Base-by-base conservation (phyloP, 2,329 filamentous ascomycete species). In the Fusarium illudens region DNA sequence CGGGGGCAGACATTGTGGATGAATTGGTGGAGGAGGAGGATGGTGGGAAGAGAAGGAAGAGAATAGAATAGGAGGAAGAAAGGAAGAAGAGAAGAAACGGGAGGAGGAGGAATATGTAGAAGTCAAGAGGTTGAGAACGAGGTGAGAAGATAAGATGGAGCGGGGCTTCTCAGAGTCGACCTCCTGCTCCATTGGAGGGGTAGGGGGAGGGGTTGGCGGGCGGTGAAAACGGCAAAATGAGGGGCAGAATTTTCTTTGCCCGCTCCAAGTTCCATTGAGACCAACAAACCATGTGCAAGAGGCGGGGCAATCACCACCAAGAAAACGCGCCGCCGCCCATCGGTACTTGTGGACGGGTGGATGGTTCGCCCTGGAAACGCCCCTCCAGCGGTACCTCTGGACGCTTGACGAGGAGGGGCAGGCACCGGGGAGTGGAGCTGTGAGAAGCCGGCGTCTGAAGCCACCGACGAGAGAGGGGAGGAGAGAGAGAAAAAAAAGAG, bases 1-100 rank as follows among this genome's bases (percentile, higher is more conserved):
- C 94, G 84, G 94, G 94, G 78, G 92, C 92, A 87, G 87, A 82
- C 87, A 90, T 89, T 75, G 73, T 85, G 78, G 64, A 49, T 68
- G 53, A 67, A 70, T 73, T 63, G 62, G 64, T 61, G 72, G 71
- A 63, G 71, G 59, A 61, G 65, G 61, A 71, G 60, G 67, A 70
- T 57, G 62, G 55, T 59, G 66, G 68, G 63, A 61, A 65, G 56
- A 66, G 67, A 68, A 64, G 67, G 71, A 66, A 63, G 71, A 65
- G 68, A 71, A 58, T 65, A 58, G 50, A 64, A 55, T 57, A 34
- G 27, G 37, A 56, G 53, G 67, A 52, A 65, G 66, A 52, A 65
- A 60, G 62, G 60, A 37, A 32, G 33, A 51, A 17, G 36, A 49
- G 65, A 59, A 42, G 39, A 58, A 50, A 59, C 56, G 57, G 68